Conservation (phyloP, 78 protist genomes). For the Tieghemostelium lacteum region DNA sequence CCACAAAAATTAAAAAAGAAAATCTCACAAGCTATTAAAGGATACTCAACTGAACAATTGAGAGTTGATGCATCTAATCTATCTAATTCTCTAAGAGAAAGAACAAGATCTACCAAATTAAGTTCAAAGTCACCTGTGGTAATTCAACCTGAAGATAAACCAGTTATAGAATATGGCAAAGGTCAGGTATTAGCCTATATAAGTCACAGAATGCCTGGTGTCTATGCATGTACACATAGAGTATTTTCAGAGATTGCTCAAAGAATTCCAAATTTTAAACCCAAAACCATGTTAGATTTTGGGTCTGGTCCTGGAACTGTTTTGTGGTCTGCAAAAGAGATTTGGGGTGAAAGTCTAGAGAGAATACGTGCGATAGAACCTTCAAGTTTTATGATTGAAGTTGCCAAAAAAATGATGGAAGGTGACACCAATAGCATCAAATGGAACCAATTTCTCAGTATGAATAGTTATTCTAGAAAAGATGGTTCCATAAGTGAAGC, state of each 20-base stretch:
- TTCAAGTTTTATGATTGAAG: constrained; percentile 37
- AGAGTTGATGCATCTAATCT: constrained; percentile 24
- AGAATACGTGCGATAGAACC: constrained; percentile 79
- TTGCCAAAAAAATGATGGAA: constrained; percentile 48
- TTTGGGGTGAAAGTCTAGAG: constrained; percentile 42
- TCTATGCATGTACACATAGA: constrained; percentile 78
- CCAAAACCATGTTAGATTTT: constrained; percentile 75
- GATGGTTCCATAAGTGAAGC: not conserved
- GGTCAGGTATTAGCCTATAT: constrained; percentile 74
- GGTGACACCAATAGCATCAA: constrained; percentile 43
- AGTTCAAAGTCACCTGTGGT: not conserved
- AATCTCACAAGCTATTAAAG: constrained; percentile 34
- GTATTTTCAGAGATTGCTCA: constrained; percentile 75
- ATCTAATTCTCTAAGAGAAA: constrained; percentile 24
- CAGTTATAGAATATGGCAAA: constrained; percentile 59
- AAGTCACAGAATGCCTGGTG: constrained; percentile 84
- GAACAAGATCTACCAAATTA: constrained; percentile 33
- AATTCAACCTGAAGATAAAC: constrained; percentile 51
- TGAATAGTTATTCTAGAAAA: not conserved
- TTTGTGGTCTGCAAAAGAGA: constrained; percentile 71
- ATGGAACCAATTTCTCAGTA: constrained; percentile 63
- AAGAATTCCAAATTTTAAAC: constrained; percentile 64
- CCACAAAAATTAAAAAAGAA: constrained; percentile 41
- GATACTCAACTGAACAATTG: constrained; percentile 16
- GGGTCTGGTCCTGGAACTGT: constrained; percentile 87